These are phyloP conservation scores for Proliferodiscus dingleyae DNA, from an alignment of 2,329 filamentous ascomycete genomes.

Conservation along the genomic window DNA sequence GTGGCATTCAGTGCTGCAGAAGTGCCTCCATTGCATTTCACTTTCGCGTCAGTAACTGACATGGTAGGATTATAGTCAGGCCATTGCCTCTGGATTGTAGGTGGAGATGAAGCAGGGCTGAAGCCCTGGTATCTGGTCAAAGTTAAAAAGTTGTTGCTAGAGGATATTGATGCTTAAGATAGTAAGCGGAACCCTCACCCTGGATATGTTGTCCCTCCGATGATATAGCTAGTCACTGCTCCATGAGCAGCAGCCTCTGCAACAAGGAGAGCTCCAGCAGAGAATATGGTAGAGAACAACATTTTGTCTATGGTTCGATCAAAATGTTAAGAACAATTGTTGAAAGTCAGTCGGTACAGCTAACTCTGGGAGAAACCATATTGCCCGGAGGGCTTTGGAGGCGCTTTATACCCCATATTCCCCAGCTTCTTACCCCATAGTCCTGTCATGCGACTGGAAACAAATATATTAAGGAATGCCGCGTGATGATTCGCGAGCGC, in stretches of 20 bases:
- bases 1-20: constrained; percentile 41
- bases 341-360: background rate
- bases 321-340: background rate
- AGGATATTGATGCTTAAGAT: background rate
- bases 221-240: constrained; percentile 44
- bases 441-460: constrained; percentile 13
- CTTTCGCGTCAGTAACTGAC: constrained; percentile 42
- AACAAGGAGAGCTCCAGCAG: constrained; percentile 29
- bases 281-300: constrained; percentile 34
- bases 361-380: background rate
- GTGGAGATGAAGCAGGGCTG: constrained; percentile 41
- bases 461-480: constrained; percentile 10
- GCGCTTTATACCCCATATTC: constrained; percentile 14
- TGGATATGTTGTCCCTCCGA: constrained; percentile 39
- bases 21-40: constrained; percentile 53
- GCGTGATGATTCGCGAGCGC: constrained; percentile 8
- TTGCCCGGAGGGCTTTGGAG: background rate
- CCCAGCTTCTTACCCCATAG: constrained; percentile 14
- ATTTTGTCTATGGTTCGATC: constrained; percentile 31
- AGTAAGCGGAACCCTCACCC: constrained; percentile 32
- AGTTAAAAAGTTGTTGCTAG: background rate
- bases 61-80: constrained; percentile 51
- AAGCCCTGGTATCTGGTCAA: constrained; percentile 37
- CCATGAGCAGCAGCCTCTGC: constrained; percentile 33
- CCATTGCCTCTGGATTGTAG: constrained; percentile 55